Evolutionary conservation across 169 alveolate genomes (phyloP).

Genomic region (Cryptosporidium bovis): DNA sequence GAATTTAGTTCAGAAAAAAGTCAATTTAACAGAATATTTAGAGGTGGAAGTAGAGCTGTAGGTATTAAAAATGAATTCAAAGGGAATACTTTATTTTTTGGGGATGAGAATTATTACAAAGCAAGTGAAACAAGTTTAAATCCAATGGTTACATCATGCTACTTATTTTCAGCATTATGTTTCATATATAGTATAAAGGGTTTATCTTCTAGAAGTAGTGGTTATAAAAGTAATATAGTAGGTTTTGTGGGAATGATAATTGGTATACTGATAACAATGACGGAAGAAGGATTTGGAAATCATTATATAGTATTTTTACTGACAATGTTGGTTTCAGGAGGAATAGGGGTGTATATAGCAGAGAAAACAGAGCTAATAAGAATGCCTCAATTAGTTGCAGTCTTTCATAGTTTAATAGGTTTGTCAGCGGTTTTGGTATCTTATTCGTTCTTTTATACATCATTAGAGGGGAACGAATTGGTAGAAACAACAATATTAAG

Average conservation of each 20-base stretch:
- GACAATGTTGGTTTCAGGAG: constrained; percentile 76
- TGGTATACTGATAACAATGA: constrained; percentile 53
- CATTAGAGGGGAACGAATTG: not conserved
- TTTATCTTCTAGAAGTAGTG: constrained; percentile 54
- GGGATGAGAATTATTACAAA: not conserved
- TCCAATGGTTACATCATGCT: constrained; percentile 42
- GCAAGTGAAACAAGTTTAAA: constrained; percentile 5
- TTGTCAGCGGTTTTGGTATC: constrained; percentile 69
- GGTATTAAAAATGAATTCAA: not conserved
- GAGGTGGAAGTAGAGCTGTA: too few species aligned
- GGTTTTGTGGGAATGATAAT: constrained; percentile 72
- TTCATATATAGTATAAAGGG: constrained; percentile 71
- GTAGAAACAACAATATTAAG: constrained; percentile 1
- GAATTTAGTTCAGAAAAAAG: too few species aligned
- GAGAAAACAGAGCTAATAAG: constrained; percentile 22
- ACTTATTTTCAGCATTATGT: constrained; percentile 66
- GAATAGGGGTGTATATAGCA: constrained; percentile 79
- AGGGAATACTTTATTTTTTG: not conserved
- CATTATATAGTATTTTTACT: constrained; percentile 77
- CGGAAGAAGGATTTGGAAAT: constrained; percentile 66
- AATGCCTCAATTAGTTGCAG: constrained; percentile 70
- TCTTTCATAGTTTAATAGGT: constrained; percentile 54
- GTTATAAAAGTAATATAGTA: constrained; percentile 66
- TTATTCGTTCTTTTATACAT: constrained; percentile 56
- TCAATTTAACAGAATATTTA: too few species aligned